Evolutionary conservation across 306 rosid genomes (phyloP).

Genomic region (Cicer yamashitae): DNA sequence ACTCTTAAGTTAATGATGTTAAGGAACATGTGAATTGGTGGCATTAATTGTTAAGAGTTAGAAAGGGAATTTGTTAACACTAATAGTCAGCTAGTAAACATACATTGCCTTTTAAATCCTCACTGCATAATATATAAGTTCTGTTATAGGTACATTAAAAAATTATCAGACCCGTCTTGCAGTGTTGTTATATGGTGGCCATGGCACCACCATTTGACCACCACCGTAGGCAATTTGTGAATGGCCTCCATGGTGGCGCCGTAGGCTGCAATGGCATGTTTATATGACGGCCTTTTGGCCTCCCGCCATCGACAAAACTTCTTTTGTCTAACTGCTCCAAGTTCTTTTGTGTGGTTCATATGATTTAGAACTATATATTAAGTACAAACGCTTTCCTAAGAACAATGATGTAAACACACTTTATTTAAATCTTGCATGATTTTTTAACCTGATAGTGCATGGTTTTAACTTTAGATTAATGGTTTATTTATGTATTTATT

Average conservation of each 20-base stretch:
- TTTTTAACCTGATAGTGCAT: not conserved
- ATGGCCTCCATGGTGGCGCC: no score
- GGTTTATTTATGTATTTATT: not conserved
- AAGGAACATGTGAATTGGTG: not conserved
- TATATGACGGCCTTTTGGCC: no score
- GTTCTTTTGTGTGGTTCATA: slow-evolving; percentile 11
- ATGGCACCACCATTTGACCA: no score
- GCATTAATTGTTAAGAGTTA: not conserved
- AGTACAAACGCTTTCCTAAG: not conserved
- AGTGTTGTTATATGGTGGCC: no score
- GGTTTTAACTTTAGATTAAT: slow-evolving; percentile 8
- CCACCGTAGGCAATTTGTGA: no score
- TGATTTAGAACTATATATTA: not conserved
- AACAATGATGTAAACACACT: not conserved
- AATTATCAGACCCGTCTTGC: not conserved
- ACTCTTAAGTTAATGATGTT: not conserved
- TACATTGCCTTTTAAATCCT: not conserved
- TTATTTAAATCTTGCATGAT: not conserved
- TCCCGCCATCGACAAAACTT: no score
- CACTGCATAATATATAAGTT: not conserved
- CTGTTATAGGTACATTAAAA: not conserved
- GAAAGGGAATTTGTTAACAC: not conserved
- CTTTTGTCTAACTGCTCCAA: not conserved
- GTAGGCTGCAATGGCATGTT: no score
- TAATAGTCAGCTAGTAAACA: not conserved